Percentiles rank a stretch among this genome's conserved stretches.
Conservation (phyloP, 2,329 filamentous ascomycete genomes). For the Fusarium pininemorale region DNA sequence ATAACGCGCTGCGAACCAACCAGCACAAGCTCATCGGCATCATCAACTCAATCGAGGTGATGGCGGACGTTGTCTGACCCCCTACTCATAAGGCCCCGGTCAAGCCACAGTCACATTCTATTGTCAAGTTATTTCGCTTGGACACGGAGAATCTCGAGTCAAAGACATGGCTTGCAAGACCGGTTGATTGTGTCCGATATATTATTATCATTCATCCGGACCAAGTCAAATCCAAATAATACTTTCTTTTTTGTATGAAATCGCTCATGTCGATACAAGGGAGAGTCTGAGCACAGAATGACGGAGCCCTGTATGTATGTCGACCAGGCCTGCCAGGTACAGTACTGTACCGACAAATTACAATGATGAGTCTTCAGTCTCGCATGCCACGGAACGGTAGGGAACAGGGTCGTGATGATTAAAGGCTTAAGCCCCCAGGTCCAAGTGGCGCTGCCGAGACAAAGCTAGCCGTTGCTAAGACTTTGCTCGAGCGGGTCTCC, state of each 20-base stretch:
- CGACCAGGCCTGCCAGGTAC: neutral
- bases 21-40: conserved; percentile 9
- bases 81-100: conserved; percentile 6
- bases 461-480: conserved; percentile 34
- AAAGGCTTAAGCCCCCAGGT: conserved; percentile 40
- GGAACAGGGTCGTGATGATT: conserved; percentile 37
- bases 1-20: conserved; percentile 11
- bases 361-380: neutral
- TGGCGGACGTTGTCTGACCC: conserved; percentile 2
- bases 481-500: conserved; percentile 23
- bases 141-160: neutral
- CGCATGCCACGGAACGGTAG: conserved; percentile 23
- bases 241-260: conserved; percentile 12
- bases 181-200: neutral
- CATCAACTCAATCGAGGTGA: conserved; percentile 1
- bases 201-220: neutral
- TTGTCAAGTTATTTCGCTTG: conserved; percentile 18
- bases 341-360: neutral
- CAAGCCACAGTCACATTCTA: conserved; percentile 22
- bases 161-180: conserved; percentile 7
- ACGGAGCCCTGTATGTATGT: neutral
- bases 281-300: neutral
- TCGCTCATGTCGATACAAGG: conserved; percentile 8
- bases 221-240: conserved; percentile 8
- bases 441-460: conserved; percentile 39